Conservation (phyloP, 2,329 filamentous ascomycete genomes). For the Venturia carpophila region DNA sequence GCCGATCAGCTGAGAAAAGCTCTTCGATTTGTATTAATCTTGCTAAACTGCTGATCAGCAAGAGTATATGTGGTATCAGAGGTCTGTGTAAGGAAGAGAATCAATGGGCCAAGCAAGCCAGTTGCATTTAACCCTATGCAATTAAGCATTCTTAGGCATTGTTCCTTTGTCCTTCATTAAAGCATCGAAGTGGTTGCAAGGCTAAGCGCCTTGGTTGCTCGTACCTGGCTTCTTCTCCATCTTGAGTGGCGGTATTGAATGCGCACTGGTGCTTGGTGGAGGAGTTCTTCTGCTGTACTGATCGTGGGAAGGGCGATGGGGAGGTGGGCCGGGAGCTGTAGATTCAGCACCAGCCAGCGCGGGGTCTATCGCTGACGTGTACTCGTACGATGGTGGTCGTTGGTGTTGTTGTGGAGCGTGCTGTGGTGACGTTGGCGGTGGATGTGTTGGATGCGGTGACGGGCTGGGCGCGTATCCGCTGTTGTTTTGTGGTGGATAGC, state of each 20-base stretch:
- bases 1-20: constrained; percentile 45
- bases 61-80: neutral
- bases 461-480: constrained; percentile 33
- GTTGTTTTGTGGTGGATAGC: constrained; percentile 33
- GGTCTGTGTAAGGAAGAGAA: constrained; percentile 8
- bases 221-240: constrained; percentile 17
- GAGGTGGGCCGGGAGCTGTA: neutral
- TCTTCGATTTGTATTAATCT: constrained; percentile 57
- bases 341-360: constrained; percentile 11
- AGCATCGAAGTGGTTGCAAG: neutral
- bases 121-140: neutral
- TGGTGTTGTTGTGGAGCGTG: constrained; percentile 23
- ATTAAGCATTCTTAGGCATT: neutral
- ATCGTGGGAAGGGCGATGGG: neutral
- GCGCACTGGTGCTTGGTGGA: constrained; percentile 19
- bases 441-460: constrained; percentile 25
- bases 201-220: neutral
- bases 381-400: constrained; percentile 25
- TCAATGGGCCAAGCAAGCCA: neutral
- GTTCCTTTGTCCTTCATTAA: neutral
- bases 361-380: constrained; percentile 15
- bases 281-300: constrained; percentile 34
- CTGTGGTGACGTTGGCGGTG: neutral
- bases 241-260: neutral
- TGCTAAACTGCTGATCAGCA: constrained; percentile 6